These are phyloP conservation scores for Canavalia ensiformis DNA, from an alignment of 306 rosid species.

Conservation along the genomic window DNA sequence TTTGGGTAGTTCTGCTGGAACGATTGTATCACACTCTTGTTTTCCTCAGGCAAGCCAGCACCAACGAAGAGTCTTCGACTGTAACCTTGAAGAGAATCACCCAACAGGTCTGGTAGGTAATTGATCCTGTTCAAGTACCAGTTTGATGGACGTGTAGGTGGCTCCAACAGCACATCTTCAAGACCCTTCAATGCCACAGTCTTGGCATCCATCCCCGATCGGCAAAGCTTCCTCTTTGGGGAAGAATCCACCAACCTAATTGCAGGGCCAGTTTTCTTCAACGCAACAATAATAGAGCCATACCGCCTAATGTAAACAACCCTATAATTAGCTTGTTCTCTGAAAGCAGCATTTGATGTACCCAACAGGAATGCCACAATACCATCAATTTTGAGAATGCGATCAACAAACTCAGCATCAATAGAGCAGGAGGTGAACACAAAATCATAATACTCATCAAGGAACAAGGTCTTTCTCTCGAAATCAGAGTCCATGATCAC, in stretches of 20 bases:
- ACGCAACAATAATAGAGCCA: constrained; percentile 59
- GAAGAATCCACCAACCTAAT: constrained; percentile 36
- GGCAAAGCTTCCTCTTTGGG: constrained; percentile 56
- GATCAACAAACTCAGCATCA: constrained; percentile 62
- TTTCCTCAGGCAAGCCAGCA: constrained; percentile 58
- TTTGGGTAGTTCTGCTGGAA: constrained; percentile 65
- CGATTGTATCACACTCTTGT: constrained; percentile 52
- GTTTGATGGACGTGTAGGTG: constrained; percentile 43
- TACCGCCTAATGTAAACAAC: constrained; percentile 59
- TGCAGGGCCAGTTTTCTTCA: constrained; percentile 52
- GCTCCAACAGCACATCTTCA: constrained; percentile 68
- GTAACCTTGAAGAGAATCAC: constrained; percentile 60
- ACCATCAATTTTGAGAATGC: constrained; percentile 63
- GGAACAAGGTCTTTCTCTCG: constrained; percentile 51
- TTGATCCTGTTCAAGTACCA: constrained; percentile 60
- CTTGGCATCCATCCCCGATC: constrained; percentile 37
- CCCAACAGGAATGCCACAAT: constrained; percentile 66
- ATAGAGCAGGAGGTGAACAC: constrained; percentile 51
- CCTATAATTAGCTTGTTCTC: constrained; percentile 56
- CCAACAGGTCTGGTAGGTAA: constrained; percentile 68
- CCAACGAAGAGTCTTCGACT: constrained; percentile 57
- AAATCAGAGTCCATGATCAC: constrained; percentile 54
- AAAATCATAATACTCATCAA: constrained; percentile 63
- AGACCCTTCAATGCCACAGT: constrained; percentile 49
- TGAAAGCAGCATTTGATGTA: constrained; percentile 45